Conservation (phyloP, 805 yeast species). For the Metschnikowia continentalis region DNA sequence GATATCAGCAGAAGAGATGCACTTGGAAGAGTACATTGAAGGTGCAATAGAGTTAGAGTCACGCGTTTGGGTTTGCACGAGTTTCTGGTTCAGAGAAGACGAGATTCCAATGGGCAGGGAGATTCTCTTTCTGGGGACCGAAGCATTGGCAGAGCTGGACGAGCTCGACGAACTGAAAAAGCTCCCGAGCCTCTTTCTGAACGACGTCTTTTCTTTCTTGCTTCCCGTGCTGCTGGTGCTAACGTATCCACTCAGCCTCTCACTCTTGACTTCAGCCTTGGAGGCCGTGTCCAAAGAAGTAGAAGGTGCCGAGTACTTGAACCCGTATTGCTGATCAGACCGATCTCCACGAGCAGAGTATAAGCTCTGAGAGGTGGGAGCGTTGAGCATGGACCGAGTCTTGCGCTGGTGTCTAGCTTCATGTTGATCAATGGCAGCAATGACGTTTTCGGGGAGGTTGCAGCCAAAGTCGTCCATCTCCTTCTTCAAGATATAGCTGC, state of each 20-base stretch:
- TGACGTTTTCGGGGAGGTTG: constrained; percentile 31
- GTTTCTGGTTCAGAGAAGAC: constrained; percentile 1
- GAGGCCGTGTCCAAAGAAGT: not conserved
- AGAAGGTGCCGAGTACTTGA: not conserved
- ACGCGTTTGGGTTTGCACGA: not conserved
- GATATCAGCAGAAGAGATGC: constrained; percentile 15
- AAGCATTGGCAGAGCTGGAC: not conserved
- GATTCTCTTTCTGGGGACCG: constrained; percentile 2
- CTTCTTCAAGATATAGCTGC: constrained; percentile 39
- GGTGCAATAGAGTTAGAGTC: constrained; percentile 6
- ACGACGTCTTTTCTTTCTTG: constrained; percentile 6
- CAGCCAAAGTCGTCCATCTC: constrained; percentile 33
- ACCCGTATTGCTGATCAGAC: not conserved
- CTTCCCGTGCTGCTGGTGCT: not conserved
- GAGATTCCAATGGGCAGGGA: constrained; percentile 9
- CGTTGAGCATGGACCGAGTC: not conserved
- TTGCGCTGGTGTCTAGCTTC: not conserved
- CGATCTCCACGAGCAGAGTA: not conserved
- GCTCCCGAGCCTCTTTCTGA: constrained; percentile 11
- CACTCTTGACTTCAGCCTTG: not conserved
- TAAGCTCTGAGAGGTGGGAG: constrained; percentile 1
- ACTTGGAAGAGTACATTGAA: constrained; percentile 6
- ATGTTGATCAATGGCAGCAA: constrained; percentile 2
- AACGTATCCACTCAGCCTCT: not conserved
- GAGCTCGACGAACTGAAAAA: constrained; percentile 9